Evolutionary conservation across 2,329 filamentous ascomycete species (phyloP).

Genomic region (Parafenestella ontariensis): DNA sequence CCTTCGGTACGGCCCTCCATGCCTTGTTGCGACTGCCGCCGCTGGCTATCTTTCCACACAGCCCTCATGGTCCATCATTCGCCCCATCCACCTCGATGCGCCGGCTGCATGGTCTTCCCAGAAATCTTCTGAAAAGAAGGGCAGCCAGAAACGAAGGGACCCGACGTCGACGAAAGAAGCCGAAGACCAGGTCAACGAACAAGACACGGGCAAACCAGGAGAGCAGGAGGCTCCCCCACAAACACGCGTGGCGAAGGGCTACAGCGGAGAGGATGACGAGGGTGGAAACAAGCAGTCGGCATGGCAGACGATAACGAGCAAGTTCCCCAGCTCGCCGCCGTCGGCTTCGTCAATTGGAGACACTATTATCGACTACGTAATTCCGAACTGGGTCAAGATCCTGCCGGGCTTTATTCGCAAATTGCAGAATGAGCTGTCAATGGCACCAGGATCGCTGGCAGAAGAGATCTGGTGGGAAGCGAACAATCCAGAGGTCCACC

Average conservation of each 20-base stretch:
- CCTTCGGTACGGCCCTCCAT: constrained; percentile 39
- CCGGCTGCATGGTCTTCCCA: constrained; percentile 29
- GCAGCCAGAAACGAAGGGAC: constrained; percentile 17
- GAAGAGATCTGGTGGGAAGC: constrained; percentile 95
- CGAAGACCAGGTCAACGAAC: constrained; percentile 20
- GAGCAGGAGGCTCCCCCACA: constrained; percentile 45
- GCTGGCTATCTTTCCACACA: constrained; percentile 28
- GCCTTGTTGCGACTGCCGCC: constrained; percentile 34
- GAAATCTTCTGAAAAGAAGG: constrained; percentile 13
- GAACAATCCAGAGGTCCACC: constrained; percentile 80
- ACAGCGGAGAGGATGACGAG: constrained; percentile 29
- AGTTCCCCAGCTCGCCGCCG: constrained; percentile 36
- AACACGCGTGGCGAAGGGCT: constrained; percentile 35
- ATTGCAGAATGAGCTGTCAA: constrained; percentile 84
- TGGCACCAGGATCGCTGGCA: constrained; percentile 85
- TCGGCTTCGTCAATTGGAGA: constrained; percentile 52
- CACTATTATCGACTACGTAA: constrained; percentile 71
- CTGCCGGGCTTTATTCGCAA: constrained; percentile 81
- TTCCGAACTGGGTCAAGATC: constrained; percentile 82
- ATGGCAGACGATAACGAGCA: constrained; percentile 44
- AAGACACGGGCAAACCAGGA: constrained; percentile 24
- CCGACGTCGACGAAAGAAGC: constrained; percentile 29
- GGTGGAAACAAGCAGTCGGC: constrained; percentile 27
- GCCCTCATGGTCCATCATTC: constrained; percentile 19
- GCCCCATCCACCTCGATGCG: constrained; percentile 38